Percentiles rank a stretch among this genome's conserved stretches.
Conservation (phyloP, 1,284 basidiomycete genomes). For the Cryptococcus sp. region DNA sequence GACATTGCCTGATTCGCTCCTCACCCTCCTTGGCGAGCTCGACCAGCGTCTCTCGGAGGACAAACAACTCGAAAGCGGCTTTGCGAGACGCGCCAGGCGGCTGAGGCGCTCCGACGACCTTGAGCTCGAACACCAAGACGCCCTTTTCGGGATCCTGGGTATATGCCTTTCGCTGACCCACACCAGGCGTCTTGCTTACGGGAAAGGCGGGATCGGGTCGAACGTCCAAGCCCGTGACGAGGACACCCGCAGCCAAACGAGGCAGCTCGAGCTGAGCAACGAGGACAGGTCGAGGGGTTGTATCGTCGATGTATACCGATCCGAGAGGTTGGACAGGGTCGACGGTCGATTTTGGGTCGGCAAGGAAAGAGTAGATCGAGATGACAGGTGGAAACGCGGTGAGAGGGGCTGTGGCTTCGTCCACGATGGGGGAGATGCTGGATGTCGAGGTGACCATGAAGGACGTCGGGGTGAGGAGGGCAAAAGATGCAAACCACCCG, state of each 20-base stretch:
- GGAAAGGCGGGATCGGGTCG: slow-evolving; percentile 44
- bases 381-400: slow-evolving; percentile 32
- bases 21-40: slow-evolving; percentile 44
- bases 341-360: slow-evolving; percentile 18
- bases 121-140: slow-evolving; percentile 40
- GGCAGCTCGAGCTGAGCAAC: slow-evolving; percentile 33
- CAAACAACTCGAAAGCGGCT: slow-evolving; percentile 48
- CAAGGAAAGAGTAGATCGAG: slow-evolving; percentile 32
- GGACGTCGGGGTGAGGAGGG: slow-evolving; percentile 25
- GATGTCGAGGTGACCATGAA: slow-evolving; percentile 33
- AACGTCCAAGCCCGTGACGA: slow-evolving; percentile 30
- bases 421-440: slow-evolving; percentile 14
- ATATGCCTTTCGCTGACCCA: slow-evolving; percentile 30
- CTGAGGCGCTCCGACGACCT: slow-evolving; percentile 13
- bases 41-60: slow-evolving; percentile 50
- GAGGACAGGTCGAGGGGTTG: slow-evolving; percentile 28
- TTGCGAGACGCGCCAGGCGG: neutral
- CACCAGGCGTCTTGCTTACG: slow-evolving; percentile 6
- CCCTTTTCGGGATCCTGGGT: slow-evolving; percentile 40
- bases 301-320: slow-evolving; percentile 26
- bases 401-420: neutral
- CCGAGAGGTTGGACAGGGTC: slow-evolving; percentile 26
- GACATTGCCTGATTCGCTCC: slow-evolving; percentile 12
- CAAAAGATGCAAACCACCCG: slow-evolving; percentile 31
- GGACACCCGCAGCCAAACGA: slow-evolving; percentile 15